Evolutionary conservation across 805 yeast genomes (phyloP), one percentile per base, ranked within the genome.

Genomic region (Grigorovia transvaalensis): DNA sequence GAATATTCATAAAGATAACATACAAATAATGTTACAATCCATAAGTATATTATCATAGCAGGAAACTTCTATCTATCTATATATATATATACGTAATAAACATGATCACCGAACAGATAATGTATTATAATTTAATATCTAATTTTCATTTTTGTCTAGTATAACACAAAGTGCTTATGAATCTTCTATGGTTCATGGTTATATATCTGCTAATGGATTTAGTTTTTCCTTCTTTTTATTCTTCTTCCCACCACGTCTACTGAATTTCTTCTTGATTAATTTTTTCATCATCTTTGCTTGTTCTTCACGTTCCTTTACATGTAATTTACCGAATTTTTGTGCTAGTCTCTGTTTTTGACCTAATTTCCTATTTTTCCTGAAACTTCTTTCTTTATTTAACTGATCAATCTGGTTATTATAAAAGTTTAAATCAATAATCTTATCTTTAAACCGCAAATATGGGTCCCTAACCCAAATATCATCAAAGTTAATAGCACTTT

Each of bases 171-270:
- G 27, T 23, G 27, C 27, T 23, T 23, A 23, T 23, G 27, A 6
- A 23, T 23, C 27, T 23, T 23, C 27, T 23, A 4, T 23, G 6
- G 3, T 23, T 12, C 40, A 41, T 2, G 57, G 51, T 35, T 57
- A 61, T 23, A 62, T 59, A 50, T 57, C 51, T 7, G 56, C 57
- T 18, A 55, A 55, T n/a, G 62, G 62, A 46, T 55, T 59, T 13
- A 50, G 7, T 11, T 52, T 38, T 47, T 49, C 50, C 48, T 56
- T 56, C 54, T 61, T 61, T 44, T 65, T 66, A 48, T 67, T 67
- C 53, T 67, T 66, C 50, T 66, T 67, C 23, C 71, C 71, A 51
- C 71, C 71, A 51, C 71, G 64, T 51, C 62, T 65, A 50, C 63
- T 67, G 47, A 67, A 65, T 51, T 57, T 62, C 57, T 68, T 68